These are phyloP conservation scores for Aspergillus udagawae DNA, from an alignment of 2,329 filamentous ascomycete genomes.

Conservation along the genomic window DNA sequence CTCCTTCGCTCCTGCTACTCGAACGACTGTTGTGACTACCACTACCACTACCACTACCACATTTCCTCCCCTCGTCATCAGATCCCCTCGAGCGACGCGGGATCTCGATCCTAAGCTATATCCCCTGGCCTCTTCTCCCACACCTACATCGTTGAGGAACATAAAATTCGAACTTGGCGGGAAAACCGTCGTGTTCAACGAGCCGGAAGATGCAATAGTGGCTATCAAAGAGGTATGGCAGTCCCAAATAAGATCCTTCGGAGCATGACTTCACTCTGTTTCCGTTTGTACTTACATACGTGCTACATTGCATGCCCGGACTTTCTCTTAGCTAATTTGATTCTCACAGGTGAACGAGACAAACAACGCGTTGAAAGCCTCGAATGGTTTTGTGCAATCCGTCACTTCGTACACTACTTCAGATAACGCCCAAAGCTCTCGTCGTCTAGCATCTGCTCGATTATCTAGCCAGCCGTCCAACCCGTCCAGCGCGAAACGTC, in stretches of 20 bases:
- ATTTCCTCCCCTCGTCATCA: conserved; percentile 80
- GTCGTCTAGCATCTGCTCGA: conserved; percentile 21
- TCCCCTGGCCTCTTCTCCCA: conserved; percentile 77
- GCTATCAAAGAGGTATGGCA: conserved; percentile 52
- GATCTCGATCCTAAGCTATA: conserved; percentile 84
- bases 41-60: conserved; percentile 80
- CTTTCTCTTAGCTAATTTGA: conserved; percentile 7
- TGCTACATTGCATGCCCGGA: not conserved
- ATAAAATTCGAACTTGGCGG: conserved; percentile 71
- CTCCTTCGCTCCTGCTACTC: conserved; percentile 60
- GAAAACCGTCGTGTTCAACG: conserved; percentile 57
- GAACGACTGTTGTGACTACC: conserved; percentile 72
- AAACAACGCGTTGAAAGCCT: conserved; percentile 41
- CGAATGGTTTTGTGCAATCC: conserved; percentile 47
- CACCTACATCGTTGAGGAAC: conserved; percentile 71
- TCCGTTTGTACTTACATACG: not conserved
- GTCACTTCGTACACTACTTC: conserved; percentile 42
- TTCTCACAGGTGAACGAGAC: conserved; percentile 42
- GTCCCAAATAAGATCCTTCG: conserved; percentile 7
- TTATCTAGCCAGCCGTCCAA: conserved; percentile 22
- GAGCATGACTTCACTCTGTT: not conserved
- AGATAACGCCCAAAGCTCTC: conserved; percentile 29
- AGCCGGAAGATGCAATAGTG: conserved; percentile 55
- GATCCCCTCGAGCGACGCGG: conserved; percentile 64
- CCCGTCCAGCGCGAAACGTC: conserved; percentile 38